phyloP scores from a whole-genome alignment of 306 rosid genomes.

The Albizia julibrissin region DNA sequence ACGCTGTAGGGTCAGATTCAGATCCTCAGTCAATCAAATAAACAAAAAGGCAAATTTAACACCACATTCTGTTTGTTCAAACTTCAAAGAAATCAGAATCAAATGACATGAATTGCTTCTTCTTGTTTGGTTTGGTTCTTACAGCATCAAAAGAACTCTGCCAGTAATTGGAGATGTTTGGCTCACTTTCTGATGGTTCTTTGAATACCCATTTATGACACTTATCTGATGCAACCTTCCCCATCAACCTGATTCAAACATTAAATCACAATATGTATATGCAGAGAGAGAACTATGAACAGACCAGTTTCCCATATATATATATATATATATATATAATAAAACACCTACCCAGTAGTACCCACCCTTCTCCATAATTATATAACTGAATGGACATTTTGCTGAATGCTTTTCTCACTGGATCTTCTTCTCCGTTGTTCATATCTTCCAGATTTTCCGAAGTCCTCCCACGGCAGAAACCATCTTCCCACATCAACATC shows the following conservation, averaged over 20 bases:
- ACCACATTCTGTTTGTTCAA: conserved; percentile 8
- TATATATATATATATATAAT: not conserved
- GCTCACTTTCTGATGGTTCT: conserved; percentile 94
- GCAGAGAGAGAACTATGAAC: not conserved
- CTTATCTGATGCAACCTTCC: conserved; percentile 99
- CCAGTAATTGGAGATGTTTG: conserved; percentile 97
- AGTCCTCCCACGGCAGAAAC: conserved; percentile 82
- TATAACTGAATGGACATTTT: conserved; percentile 98
- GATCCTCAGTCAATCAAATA: not conserved
- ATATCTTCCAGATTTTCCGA: conserved; percentile 76
- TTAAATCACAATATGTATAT: not conserved
- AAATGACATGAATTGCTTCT: not conserved
- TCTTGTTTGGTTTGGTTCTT: conserved; percentile 31
- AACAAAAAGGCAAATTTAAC: not conserved
- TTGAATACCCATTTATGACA: conserved; percentile 99
- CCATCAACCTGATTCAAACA: conserved; percentile 79
- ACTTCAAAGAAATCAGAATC: not conserved
- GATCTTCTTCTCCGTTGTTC: conserved; percentile 91
- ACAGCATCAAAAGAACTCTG: conserved; percentile 99
- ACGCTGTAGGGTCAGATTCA: conserved; percentile 27
- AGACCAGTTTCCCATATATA: not conserved
- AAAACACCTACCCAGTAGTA: conserved; percentile 95
- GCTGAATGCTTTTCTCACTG: conserved; percentile 94
- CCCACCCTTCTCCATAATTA: conserved; percentile 99
- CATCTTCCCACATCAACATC: conserved; percentile 99